phyloP scores from a whole-genome alignment of 768 basidiomycete genomes.

The Lentinula raphanica region DNA sequence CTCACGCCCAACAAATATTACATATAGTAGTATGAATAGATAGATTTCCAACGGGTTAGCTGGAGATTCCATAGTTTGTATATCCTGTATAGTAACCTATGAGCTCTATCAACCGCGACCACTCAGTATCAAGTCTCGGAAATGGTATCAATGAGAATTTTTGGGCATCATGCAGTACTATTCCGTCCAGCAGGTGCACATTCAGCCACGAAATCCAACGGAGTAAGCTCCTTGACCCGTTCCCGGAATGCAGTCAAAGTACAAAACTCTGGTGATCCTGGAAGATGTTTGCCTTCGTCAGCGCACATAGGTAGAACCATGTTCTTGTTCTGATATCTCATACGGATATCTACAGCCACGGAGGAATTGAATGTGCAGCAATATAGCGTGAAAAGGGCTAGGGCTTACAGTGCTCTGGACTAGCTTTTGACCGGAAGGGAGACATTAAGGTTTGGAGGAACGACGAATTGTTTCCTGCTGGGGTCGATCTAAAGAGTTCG shows the following conservation, averaged over 20 bases:
- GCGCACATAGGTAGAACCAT: conserved; percentile 62
- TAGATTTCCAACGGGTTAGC: too few species aligned
- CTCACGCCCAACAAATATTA: too few species aligned
- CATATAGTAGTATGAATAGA: too few species aligned
- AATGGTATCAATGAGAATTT: too few species aligned
- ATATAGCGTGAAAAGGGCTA: background rate
- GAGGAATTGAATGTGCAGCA: background rate
- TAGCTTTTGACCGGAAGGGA: conserved; percentile 24
- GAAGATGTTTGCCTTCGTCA: conserved; percentile 58
- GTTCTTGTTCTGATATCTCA: conserved; percentile 70
- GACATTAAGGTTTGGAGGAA: conserved; percentile 33
- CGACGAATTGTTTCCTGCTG: conserved; percentile 11
- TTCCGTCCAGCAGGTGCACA: conserved; percentile 36
- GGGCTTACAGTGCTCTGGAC: conserved; percentile 41
- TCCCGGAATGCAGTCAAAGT: conserved; percentile 58
- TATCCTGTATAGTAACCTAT: too few species aligned
- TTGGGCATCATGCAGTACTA: background rate
- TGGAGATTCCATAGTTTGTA: too few species aligned
- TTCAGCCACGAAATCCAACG: conserved; percentile 60
- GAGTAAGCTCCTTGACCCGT: conserved; percentile 60
- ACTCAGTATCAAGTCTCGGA: too few species aligned
- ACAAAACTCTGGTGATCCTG: conserved; percentile 71
- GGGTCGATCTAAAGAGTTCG: conserved; percentile 55
- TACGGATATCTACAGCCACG: conserved; percentile 48
- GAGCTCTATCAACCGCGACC: too few species aligned